Conservation (phyloP, 805 yeast genomes). For the Wickerhamomyces queroliae region DNA sequence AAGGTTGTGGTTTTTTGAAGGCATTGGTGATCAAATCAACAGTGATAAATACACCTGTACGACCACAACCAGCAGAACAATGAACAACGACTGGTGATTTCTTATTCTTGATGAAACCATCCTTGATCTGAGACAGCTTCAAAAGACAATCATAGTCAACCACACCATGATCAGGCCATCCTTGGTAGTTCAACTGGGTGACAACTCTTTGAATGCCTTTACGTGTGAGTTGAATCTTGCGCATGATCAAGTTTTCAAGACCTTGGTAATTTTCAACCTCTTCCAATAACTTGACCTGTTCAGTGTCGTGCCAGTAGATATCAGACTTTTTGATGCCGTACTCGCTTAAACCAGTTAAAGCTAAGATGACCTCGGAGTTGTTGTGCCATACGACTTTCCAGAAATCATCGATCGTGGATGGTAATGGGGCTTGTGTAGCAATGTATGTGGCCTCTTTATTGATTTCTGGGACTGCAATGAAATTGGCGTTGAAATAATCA, state of each 20-base stretch:
- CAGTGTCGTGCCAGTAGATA: constrained; percentile 69
- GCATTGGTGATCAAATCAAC: constrained; percentile 35
- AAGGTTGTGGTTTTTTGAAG: constrained; percentile 4
- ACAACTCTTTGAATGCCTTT: constrained; percentile 35
- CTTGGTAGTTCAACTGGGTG: constrained; percentile 64
- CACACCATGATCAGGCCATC: constrained; percentile 84
- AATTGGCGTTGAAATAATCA: constrained; percentile 89
- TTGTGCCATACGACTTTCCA: constrained; percentile 78
- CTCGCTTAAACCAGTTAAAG: constrained; percentile 72
- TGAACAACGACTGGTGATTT: constrained; percentile 65
- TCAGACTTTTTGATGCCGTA: constrained; percentile 75
- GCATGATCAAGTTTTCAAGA: constrained; percentile 26
- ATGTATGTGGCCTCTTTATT: constrained; percentile 45
- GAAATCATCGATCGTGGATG: constrained; percentile 75
- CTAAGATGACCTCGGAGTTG: constrained; percentile 61
- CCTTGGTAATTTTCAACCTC: constrained; percentile 24
- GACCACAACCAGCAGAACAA: constrained; percentile 96
- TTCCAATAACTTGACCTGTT: constrained; percentile 28
- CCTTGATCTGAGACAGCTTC: constrained; percentile 26
- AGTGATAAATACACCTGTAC: constrained; percentile 87
- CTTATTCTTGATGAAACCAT: constrained; percentile 12
- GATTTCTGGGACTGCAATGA: constrained; percentile 38
- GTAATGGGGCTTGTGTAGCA: constrained; percentile 88
- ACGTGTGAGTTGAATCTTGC: constrained; percentile 20
- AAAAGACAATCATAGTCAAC: constrained; percentile 34